Evolutionary conservation across 768 basidiomycete species (phyloP), one percentile per base, ranked within the genome.

Genomic region (Trichaptum fuscoviolaceum): DNA sequence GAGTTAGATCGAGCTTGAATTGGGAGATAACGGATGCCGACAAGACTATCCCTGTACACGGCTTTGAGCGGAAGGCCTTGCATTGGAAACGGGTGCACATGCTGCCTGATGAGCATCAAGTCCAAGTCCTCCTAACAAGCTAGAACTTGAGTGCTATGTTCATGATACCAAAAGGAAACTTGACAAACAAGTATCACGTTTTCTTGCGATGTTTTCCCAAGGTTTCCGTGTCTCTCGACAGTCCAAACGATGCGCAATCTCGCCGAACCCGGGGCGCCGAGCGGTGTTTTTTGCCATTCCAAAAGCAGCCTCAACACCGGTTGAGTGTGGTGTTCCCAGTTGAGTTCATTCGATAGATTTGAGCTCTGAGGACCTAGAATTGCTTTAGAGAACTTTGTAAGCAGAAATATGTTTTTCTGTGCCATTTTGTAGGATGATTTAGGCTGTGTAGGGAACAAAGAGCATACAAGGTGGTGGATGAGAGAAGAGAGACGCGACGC

Each of bases 301-400:
- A 93, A 79, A 25, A 83, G 75, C 34, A 92, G 81, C 52, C 78
- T 82, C 66, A 93, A 84, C 63, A 81, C 75, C 0, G 91, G 90
- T 70, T 92, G 91, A 23, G 83, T 83, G 70, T 87, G 92, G 72
- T 92, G 91, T 71, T 91, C 88, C 91, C 91, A 93, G 73, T 91
- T 89, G 1, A 79, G 71, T 35, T 80, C 75, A 20, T 42, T 67
- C 20, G 68, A 65, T 35, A 75, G 59, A 24, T 6, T 61, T 52
- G 42, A 52, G 42, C 42, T 20, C 20, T 52, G 42, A 52, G 42
- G 12, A 52, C 20, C 42, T 30, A 30, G 8, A 30, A 2, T 30
- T 30, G 30, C 30, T 52, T 52, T 52, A 5, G 42, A 52, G 12
- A 52, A 52, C 20, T 52, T 52, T 52, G 42, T 52, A 12, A 52